Evolutionary conservation across 2,329 filamentous ascomycete genomes (phyloP), one percentile per base, ranked within the genome.

Genomic region (Lasiodiplodia hormozganensis): DNA sequence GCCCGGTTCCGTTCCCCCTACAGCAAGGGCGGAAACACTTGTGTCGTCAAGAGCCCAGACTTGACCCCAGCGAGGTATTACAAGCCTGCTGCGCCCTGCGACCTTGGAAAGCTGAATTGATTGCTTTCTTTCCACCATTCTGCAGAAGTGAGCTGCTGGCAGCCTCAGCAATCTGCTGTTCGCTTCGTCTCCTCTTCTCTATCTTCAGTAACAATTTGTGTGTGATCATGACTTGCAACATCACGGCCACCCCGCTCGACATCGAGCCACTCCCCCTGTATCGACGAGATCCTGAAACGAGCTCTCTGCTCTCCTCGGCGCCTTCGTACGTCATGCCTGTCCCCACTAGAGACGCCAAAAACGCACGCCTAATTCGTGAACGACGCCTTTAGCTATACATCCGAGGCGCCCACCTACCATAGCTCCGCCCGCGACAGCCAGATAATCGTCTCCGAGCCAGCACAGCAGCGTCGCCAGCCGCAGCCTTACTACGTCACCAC

Each of bases 271-370:
- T 78, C 31, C 76, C 77, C 5, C 72, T 77, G 52, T 78, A 77
- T 67, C 72, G 70, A 14, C 47, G 40, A 40, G 89, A 91, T 76
- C 88, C 90, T 69, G 89, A 92, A 73, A 90, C 89, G 25, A 85
- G 87, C 7, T 92, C 90, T 11, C 86, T 92, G 70, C 87, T 83
- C 72, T 91, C 89, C 21, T 85, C 85, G 8, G 89, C 89, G n/a
- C 89, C 89, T 51, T 91, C 89, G 11, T 91, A 91, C 76, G 54
- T 57, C 7, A 18, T 11, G 16, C 52, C 31, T 18, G 12, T 10
- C 8, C 34, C 21, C 31, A 38, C 34, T 5, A 38, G 18, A 38
- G 3, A 40, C 21, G 21, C 34, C 16, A 8, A 4, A 31, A 31
- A 56, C 28, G 25, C 52, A 14, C 36, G 31, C 18, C 51, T 25